Base-by-base conservation (phyloP, 352 stramenopile genomes). In the Pythium angustatum region DNA sequence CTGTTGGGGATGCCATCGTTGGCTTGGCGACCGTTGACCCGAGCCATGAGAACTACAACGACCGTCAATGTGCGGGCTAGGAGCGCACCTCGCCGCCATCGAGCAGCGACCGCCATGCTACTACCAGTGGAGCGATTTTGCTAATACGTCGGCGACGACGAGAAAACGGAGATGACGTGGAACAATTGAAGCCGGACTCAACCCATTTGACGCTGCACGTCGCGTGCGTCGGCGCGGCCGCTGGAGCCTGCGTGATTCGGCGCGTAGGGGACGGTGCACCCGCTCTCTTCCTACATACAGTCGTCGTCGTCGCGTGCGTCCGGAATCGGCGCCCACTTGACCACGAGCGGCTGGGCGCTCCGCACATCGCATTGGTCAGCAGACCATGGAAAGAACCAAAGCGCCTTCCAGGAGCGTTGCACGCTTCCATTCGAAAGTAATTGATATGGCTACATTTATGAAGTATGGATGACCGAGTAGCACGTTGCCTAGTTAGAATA, bases 401-500 rank as follows among this genome's bases (percentile, higher is more conserved):
- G 47, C 38, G 17, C 15, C 17, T 30, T 58, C 24, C n/a, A 17
- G 4, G 31, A 11, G 22, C n/a, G 21, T 28, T 58, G 31, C 50
- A 9, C n/a, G 10, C 50, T 2, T 21, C 4, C 1, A 6, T 11
- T 14, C 2, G 12, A 11, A n/a, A 33, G n/a, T 21, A 44, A 9
- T 58, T 47, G 31, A 58, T 58, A 58, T 58, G 50, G 50, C 19
- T 58, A 47, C 50, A 58, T 22, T 17, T 33, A 58, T 58, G 5
- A 58, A 47, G 15, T 58, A 45, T n/a, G n/a, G n/a, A n/a, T n/a
- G n/a, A n/a, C n/a, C n/a, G n/a, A n/a, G n/a, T n/a, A n/a, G n/a
- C n/a, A n/a, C n/a, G n/a, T n/a, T n/a, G n/a, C n/a, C n/a, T n/a
- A n/a, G n/a, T n/a, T n/a, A n/a, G n/a, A n/a, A n/a, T n/a, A n/a